Evolutionary conservation across 768 basidiomycete genomes (phyloP).

Genomic region (Calocera viscosa): DNA sequence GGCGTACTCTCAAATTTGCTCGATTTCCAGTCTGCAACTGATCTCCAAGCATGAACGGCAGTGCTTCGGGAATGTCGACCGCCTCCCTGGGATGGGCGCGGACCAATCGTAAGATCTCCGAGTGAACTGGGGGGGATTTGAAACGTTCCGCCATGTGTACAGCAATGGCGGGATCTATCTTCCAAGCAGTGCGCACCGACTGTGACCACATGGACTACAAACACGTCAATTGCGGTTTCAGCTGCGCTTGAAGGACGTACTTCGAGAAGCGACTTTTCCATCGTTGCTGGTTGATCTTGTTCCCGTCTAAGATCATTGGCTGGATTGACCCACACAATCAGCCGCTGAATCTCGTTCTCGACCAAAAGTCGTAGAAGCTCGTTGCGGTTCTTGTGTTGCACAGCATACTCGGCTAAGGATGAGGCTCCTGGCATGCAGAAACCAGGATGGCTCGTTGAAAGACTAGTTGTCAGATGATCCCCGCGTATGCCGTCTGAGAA

Average conservation of each 20-base stretch:
- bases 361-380: constrained; percentile 70
- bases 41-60: constrained; percentile 69
- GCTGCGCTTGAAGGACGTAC: constrained; percentile 31
- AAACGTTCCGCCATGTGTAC: constrained; percentile 81
- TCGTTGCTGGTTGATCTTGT: constrained; percentile 41
- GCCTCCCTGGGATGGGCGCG: constrained; percentile 57
- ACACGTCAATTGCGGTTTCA: constrained; percentile 11
- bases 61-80: constrained; percentile 65
- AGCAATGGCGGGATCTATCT: constrained; percentile 67
- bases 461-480: constrained; percentile 21
- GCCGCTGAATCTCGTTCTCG: constrained; percentile 77
- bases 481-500: constrained; percentile 61
- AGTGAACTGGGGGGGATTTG: constrained; percentile 48
- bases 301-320: constrained; percentile 62
- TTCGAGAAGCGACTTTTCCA: constrained; percentile 49
- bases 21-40: constrained; percentile 42
- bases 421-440: constrained; percentile 15
- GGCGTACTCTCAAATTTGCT: constrained; percentile 61
- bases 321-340: constrained; percentile 86
- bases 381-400: constrained; percentile 53
- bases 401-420: constrained; percentile 38
- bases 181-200: constrained; percentile 67
- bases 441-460: constrained; percentile 31
- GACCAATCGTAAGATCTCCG: constrained; percentile 66
- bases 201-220: constrained; percentile 51